Percentiles rank a stretch among this genome's conserved stretches.
phyloP scores from a whole-genome alignment of 164 flowering plant species.

The Liquidambar formosana region DNA sequence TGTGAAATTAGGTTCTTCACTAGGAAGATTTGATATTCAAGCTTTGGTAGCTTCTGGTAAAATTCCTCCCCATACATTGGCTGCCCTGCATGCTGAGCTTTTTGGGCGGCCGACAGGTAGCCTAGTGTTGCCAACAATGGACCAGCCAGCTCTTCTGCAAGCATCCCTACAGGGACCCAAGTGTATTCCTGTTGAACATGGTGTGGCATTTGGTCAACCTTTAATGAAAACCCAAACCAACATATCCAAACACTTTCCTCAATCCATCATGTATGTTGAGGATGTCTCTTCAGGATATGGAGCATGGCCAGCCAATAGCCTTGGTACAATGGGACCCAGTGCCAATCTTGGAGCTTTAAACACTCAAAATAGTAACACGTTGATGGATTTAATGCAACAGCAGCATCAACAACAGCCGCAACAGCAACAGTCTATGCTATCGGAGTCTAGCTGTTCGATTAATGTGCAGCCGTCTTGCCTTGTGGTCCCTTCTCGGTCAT shows the following conservation, averaged over 20 bases:
- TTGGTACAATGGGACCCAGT: slow-evolving; percentile 34
- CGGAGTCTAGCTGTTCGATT: slow-evolving; percentile 50
- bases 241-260: slow-evolving; percentile 47
- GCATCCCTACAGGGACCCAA: slow-evolving; percentile 53
- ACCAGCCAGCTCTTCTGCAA: slow-evolving; percentile 55
- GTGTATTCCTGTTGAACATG: slow-evolving; percentile 48
- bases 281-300: slow-evolving; percentile 48
- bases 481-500: slow-evolving; percentile 55
- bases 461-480: slow-evolving; percentile 80
- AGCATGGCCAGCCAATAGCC: slow-evolving; percentile 47
- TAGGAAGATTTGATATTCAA: slow-evolving; percentile 65
- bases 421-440: slow-evolving; percentile 31
- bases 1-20: slow-evolving; percentile 49
- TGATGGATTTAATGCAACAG: slow-evolving; percentile 49
- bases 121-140: slow-evolving; percentile 43
- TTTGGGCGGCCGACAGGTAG: slow-evolving; percentile 57
- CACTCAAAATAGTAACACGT: slow-evolving; percentile 38
- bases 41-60: slow-evolving; percentile 81
- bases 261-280: slow-evolving; percentile 35
- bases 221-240: slow-evolving; percentile 48
- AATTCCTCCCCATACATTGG: slow-evolving; percentile 71
- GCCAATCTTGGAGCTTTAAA: slow-evolving; percentile 33
- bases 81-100: slow-evolving; percentile 76
- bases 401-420: slow-evolving; percentile 24
- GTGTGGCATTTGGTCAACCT: slow-evolving; percentile 57